Conservation (phyloP, 345 rosid species). For the Pistacia vera region DNA sequence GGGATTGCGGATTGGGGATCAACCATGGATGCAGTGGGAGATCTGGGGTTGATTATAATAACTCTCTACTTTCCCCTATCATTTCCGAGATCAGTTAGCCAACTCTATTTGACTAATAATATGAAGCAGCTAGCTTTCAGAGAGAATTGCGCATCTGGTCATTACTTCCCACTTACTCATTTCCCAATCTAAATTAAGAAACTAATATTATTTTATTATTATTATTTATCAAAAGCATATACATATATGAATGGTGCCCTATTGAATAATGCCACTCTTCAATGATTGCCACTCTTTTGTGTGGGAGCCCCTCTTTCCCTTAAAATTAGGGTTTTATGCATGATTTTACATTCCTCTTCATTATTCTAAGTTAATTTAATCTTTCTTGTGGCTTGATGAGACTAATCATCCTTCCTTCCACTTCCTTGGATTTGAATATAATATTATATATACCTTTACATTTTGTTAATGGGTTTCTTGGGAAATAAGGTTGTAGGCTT, state of each 20-base stretch:
- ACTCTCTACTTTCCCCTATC: background rate
- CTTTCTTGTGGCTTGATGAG: slow-evolving; percentile 25
- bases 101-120: slow-evolving; percentile 65
- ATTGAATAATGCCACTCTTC: slow-evolving; percentile 33
- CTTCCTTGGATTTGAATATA: slow-evolving; percentile 22
- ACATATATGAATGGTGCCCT: slow-evolving; percentile 18
- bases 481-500: slow-evolving; percentile 16
- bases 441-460: background rate
- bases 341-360: slow-evolving; percentile 6
- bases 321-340: slow-evolving; percentile 26
- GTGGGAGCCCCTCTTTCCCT: slow-evolving; percentile 36
- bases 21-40: slow-evolving; percentile 32
- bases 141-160: slow-evolving; percentile 23
- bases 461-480: slow-evolving; percentile 23
- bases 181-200: slow-evolving; percentile 21
- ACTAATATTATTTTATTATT: no score
- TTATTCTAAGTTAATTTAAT: slow-evolving; percentile 9
- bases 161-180: slow-evolving; percentile 49
- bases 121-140: slow-evolving; percentile 19
- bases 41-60: slow-evolving; percentile 12
- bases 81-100: slow-evolving; percentile 37
- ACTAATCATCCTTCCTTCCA: slow-evolving; percentile 51
- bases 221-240: slow-evolving; percentile 11
- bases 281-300: slow-evolving; percentile 59
- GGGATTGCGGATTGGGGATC: slow-evolving; percentile 20